Percentiles rank a stretch among this genome's conserved stretches.
phyloP scores from a whole-genome alignment of 2,329 filamentous ascomycete species.

The Pseudodiploospora longispora region DNA sequence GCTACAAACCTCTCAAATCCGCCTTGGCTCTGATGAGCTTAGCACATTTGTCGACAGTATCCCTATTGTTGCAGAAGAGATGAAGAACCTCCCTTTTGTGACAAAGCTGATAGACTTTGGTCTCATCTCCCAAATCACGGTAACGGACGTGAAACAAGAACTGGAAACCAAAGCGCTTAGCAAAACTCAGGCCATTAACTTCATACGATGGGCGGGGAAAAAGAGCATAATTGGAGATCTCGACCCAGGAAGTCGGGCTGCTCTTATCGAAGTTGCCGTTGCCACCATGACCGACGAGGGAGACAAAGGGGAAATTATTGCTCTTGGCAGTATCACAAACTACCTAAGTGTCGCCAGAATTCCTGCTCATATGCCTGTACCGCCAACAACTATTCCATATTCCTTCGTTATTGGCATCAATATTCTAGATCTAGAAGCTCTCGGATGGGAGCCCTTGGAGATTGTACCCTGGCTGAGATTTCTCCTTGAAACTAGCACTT shows the following conservation, averaged over 20 bases:
- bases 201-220: constrained; percentile 74
- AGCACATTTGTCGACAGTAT: constrained; percentile 77
- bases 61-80: constrained; percentile 70
- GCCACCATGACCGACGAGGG: constrained; percentile 56
- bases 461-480: constrained; percentile 80
- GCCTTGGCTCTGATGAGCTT: constrained; percentile 60
- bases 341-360: constrained; percentile 74
- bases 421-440: constrained; percentile 60
- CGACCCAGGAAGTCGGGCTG: constrained; percentile 57
- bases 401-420: constrained; percentile 67
- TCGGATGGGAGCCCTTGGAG: constrained; percentile 82
- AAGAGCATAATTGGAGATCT: constrained; percentile 67
- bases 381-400: constrained; percentile 75
- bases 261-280: constrained; percentile 73
- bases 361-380: constrained; percentile 71
- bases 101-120: constrained; percentile 75
- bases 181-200: constrained; percentile 69
- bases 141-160: constrained; percentile 76
- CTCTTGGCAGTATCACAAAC: constrained; percentile 64
- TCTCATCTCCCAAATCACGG: constrained; percentile 78
- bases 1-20: constrained; percentile 73
- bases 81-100: constrained; percentile 69
- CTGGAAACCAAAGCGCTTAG: constrained; percentile 74
- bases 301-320: constrained; percentile 62
- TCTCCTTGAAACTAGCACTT: constrained; percentile 60